phyloP scores from a whole-genome alignment of 2,329 filamentous ascomycete genomes.

The Venturiaceae sp. region DNA sequence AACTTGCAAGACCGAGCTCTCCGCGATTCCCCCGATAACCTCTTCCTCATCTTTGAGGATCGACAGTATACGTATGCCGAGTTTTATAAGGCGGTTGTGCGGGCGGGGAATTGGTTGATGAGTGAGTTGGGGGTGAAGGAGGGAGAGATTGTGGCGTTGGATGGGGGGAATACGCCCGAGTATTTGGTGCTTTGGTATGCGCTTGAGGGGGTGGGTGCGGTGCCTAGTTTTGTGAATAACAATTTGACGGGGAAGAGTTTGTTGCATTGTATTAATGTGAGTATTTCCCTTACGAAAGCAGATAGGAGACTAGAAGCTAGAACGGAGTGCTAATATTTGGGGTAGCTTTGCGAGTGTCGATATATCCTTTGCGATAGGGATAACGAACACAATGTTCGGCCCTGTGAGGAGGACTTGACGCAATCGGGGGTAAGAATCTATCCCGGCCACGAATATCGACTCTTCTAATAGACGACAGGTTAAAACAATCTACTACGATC shows the following conservation, averaged over 20 bases:
- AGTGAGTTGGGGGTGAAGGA: constrained; percentile 18
- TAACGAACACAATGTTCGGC: constrained; percentile 16
- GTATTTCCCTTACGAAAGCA: not conserved
- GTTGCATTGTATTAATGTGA: constrained; percentile 21
- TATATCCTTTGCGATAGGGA: constrained; percentile 1
- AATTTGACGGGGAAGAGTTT: constrained; percentile 24
- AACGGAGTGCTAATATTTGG: not conserved
- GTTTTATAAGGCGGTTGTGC: constrained; percentile 19
- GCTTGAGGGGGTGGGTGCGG: constrained; percentile 23
- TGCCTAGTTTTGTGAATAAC: constrained; percentile 24
- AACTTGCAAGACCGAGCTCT: constrained; percentile 22
- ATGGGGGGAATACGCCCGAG: constrained; percentile 24
- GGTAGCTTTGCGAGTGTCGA: constrained; percentile 3
- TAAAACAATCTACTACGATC: constrained; percentile 1
- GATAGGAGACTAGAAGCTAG: not conserved
- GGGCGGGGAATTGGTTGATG: constrained; percentile 25
- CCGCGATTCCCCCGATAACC: constrained; percentile 17
- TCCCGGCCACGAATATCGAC: too few relatives aligned
- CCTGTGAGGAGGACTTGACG: constrained; percentile 11
- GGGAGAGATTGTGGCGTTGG: constrained; percentile 24
- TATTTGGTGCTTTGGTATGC: constrained; percentile 29
- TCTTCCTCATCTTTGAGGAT: constrained; percentile 26
- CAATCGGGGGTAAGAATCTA: not conserved
- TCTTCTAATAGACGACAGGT: not conserved
- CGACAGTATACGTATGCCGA: constrained; percentile 22